Percentiles rank a stretch among this genome's conserved stretches.
These are phyloP conservation scores for Immersiella caudata DNA, from an alignment of 495 filamentous ascomycete species.

Conservation along the genomic window DNA sequence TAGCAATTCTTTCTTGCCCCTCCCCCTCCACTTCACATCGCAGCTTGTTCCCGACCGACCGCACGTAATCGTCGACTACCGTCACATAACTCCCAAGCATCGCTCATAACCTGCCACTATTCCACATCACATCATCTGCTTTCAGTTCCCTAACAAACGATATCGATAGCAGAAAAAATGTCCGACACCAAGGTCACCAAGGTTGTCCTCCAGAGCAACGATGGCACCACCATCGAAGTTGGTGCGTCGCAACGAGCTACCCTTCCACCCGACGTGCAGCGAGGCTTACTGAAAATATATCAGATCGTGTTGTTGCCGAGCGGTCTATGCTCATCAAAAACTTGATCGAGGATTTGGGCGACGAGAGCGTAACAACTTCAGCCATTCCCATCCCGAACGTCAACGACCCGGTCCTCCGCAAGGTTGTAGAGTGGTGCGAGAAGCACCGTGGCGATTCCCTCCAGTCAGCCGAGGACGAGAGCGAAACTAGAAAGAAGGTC, in stretches of 20 bases:
- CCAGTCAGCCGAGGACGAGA: conserved; percentile 77
- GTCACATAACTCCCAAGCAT: background rate
- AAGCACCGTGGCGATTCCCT: conserved; percentile 90
- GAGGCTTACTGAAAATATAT: conserved; percentile 9
- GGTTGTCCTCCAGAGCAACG: conserved; percentile 30
- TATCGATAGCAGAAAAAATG: conserved; percentile 24
- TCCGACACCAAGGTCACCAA: conserved; percentile 23
- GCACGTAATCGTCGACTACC: background rate
- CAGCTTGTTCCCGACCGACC: background rate
- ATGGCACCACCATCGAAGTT: conserved; percentile 24
- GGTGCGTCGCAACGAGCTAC: conserved; percentile 12
- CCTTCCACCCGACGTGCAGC: conserved; percentile 31
- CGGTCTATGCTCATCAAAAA: conserved; percentile 96
- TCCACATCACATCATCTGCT: background rate
- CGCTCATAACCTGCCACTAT: background rate
- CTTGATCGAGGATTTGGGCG: conserved; percentile 90
- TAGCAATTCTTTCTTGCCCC: background rate
- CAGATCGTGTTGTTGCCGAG: conserved; percentile 81
- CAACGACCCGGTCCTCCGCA: conserved; percentile 88
- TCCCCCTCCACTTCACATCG: background rate
- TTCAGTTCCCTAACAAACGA: background rate
- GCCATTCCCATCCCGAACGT: conserved; percentile 84
- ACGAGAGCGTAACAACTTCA: conserved; percentile 62
- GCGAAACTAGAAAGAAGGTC: conserved; percentile 94
- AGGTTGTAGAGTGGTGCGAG: conserved; percentile 97